phyloP scores from a whole-genome alignment of 257 asterid genomes.

The Fraxinus americana region DNA sequence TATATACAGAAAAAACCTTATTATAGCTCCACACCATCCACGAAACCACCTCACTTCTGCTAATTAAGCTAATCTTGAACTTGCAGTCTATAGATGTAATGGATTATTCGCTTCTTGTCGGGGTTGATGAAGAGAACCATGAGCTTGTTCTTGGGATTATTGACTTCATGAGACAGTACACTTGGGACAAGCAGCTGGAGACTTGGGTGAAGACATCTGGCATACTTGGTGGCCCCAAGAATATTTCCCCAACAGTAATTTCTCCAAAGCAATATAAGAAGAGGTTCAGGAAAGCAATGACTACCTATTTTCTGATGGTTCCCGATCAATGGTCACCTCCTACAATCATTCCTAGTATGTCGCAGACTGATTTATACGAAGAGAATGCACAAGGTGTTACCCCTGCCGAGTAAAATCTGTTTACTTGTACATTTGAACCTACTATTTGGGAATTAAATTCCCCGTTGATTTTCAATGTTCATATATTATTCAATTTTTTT shows the following conservation, averaged over 20 bases:
- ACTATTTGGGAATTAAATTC: conserved; percentile 18
- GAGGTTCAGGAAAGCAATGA: conserved; percentile 95
- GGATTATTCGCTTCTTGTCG: conserved; percentile 94
- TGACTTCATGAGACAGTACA: conserved; percentile 96
- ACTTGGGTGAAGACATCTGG: conserved; percentile 96
- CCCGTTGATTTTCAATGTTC: conserved; percentile 34
- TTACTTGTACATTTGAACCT: conserved; percentile 33
- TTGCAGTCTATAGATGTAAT: conserved; percentile 85
- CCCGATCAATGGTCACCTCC: conserved; percentile 98
- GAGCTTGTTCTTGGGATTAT: conserved; percentile 96
- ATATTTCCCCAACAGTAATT: conserved; percentile 78
- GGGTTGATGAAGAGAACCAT: conserved; percentile 84
- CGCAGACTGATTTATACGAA: conserved; percentile 59
- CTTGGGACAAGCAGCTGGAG: conserved; percentile 98
- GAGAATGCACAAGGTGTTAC: conserved; percentile 31
- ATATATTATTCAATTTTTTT: conserved; percentile 51
- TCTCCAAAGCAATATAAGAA: conserved; percentile 93
- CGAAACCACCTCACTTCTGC: background rate
- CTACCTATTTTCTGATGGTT: conserved; percentile 87
- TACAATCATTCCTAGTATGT: conserved; percentile 50
- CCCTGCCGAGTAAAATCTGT: conserved; percentile 30
- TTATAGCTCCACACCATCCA: background rate
- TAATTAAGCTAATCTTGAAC: background rate
- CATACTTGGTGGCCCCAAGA: conserved; percentile 91
- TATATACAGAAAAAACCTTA: background rate